A percentile compares a stretch with the other conserved stretches of the same genome.
Conservation (phyloP, 1,284 basidiomycete genomes). For the Veloboletus limbatus region DNA sequence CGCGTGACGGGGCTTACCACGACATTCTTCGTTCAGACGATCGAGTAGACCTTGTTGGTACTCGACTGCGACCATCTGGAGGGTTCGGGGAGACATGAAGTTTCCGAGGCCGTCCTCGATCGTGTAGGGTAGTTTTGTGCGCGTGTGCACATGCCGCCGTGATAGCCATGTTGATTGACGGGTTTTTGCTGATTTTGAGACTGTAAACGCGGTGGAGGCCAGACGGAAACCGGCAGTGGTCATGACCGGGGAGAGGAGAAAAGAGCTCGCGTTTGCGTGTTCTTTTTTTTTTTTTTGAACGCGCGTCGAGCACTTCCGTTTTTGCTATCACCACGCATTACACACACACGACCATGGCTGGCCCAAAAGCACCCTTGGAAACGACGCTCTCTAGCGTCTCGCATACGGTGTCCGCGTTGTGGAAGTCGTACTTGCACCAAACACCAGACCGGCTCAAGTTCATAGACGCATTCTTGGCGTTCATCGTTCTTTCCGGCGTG, state of each 20-base stretch:
- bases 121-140: slow-evolving; percentile 58
- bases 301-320: slow-evolving; percentile 9
- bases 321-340: too few species aligned
- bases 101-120: slow-evolving; percentile 68
- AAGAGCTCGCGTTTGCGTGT: too few species aligned
- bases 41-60: slow-evolving; percentile 80
- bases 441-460: slow-evolving; percentile 88
- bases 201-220: slow-evolving; percentile 13
- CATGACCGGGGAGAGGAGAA: slow-evolving; percentile 21
- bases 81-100: slow-evolving; percentile 67
- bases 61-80: slow-evolving; percentile 70
- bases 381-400: slow-evolving; percentile 31
- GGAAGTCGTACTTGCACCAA: slow-evolving; percentile 73
- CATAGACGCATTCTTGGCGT: slow-evolving; percentile 90
- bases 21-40: slow-evolving; percentile 70
- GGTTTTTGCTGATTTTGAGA: slow-evolving; percentile 17
- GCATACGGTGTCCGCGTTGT: slow-evolving; percentile 58
- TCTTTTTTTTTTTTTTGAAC: background rate
- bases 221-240: slow-evolving; percentile 25
- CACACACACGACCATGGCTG: slow-evolving; percentile 19
- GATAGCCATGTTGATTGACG: slow-evolving; percentile 14
- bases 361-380: slow-evolving; percentile 37
- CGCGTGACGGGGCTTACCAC: slow-evolving; percentile 47
- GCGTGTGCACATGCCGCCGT: slow-evolving; percentile 52
- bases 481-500: slow-evolving; percentile 90